A percentile compares a stretch with the other conserved stretches of the same genome.
Conservation (phyloP, 2,329 filamentous ascomycete genomes). For the Leptodontidium sp. region DNA sequence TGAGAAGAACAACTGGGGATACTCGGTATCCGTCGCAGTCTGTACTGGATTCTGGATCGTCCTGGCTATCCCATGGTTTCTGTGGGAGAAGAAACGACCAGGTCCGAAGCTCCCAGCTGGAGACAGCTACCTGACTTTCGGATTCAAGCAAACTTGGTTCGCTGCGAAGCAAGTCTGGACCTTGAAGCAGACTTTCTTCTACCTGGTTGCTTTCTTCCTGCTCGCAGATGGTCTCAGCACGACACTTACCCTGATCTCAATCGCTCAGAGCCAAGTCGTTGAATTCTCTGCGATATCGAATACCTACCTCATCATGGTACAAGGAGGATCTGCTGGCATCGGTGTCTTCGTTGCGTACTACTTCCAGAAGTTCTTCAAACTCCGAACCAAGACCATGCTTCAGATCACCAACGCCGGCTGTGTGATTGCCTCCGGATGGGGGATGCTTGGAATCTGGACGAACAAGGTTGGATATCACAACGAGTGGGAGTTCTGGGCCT, state of each 20-base stretch:
- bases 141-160: slow-evolving; percentile 45
- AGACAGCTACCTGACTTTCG: slow-evolving; percentile 44
- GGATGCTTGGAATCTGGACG: slow-evolving; percentile 46
- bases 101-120: slow-evolving; percentile 42
- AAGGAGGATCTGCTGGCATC: slow-evolving; percentile 40
- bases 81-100: slow-evolving; percentile 46
- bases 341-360: slow-evolving; percentile 42
- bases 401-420: slow-evolving; percentile 42
- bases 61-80: slow-evolving; percentile 45
- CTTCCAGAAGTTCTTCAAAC: slow-evolving; percentile 39
- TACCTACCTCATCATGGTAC: slow-evolving; percentile 44
- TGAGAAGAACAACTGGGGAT: slow-evolving; percentile 45
- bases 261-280: slow-evolving; percentile 45
- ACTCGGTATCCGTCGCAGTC: slow-evolving; percentile 44
- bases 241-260: slow-evolving; percentile 40
- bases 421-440: slow-evolving; percentile 42
- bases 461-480: slow-evolving; percentile 44
- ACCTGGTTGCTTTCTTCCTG: slow-evolving; percentile 45
- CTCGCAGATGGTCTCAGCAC: slow-evolving; percentile 45
- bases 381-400: slow-evolving; percentile 45
- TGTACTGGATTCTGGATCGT: slow-evolving; percentile 46
- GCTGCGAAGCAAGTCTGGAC: slow-evolving; percentile 41
- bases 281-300: slow-evolving; percentile 43
- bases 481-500: slow-evolving; percentile 47
- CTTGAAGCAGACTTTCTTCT: slow-evolving; percentile 45